Evolutionary conservation across 345 rosid species (phyloP), one percentile per base, ranked within the genome.

Genomic region (Garcia nutans): DNA sequence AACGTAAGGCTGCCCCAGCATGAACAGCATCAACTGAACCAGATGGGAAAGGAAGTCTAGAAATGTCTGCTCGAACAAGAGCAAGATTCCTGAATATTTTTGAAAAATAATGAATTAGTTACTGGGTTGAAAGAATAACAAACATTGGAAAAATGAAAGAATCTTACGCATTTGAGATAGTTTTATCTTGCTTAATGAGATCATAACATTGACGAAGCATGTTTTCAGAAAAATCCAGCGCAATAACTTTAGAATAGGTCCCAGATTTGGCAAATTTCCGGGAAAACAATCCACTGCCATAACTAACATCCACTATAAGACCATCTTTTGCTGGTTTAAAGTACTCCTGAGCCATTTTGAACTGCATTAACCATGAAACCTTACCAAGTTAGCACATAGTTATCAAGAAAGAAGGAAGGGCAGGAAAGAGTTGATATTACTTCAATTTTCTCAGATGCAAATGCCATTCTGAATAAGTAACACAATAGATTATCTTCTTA

Each of bases 121-220:
- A 52, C 55, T 50, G 8, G 72, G 24, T 59, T 37, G n/a, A 70
- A 44, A 66, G 72, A 71, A 65, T 42, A 5, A n/a, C 9, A 28
- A 26, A 24, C 2, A 26, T 28, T 69, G 37, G n/a, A 17, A 7
- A 24, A 50, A 17, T 8, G 24, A 52, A 60, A 74, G 37, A 77
- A 60, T 71, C 85, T 79, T 82, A 88, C 92, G 73, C 47, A 1
- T 70, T 70, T 59, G 73, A 81, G 72, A 96, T 58, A 68, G 85
- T 78, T 15, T 55, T 68, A 49, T 96, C 98, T 55, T 86, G 85
- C 71, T 89, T 87, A 75, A 93, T 89, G 87, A 91, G 91, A 50
- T 91, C 94, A 76, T 87, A 89, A 75, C 97, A 87, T 77, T 96
- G 98, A 52, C 92, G 96, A 72, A 96, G 97, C 98, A 96, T 96